Percentiles rank a stretch among this genome's conserved stretches.
These are phyloP conservation scores for Crithidia sp. DNA, from an alignment of 208 protist species.

Conservation along the genomic window DNA sequence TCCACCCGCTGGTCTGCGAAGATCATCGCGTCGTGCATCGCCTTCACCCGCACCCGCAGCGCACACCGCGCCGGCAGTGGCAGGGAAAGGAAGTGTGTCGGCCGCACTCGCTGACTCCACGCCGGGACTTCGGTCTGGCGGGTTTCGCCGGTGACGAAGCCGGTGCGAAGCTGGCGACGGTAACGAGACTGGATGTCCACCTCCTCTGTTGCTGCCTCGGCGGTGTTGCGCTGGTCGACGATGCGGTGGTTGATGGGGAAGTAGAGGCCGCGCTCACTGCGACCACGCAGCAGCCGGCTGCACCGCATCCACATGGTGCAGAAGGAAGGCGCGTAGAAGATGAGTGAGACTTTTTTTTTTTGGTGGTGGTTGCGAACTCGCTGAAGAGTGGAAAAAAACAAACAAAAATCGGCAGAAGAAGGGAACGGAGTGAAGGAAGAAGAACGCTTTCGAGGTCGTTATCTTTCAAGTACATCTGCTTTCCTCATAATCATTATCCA, in stretches of 20 bases:
- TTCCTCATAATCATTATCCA: too few relatives aligned
- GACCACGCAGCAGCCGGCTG: conserved; percentile 31
- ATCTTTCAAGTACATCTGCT: too few relatives aligned
- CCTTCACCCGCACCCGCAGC: conserved; percentile 61
- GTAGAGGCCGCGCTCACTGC: conserved; percentile 75
- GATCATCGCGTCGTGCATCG: conserved; percentile 74
- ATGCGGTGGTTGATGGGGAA: conserved; percentile 91
- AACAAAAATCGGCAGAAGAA: too few relatives aligned
- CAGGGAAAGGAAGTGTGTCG: conserved; percentile 87
- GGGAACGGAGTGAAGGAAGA: too few relatives aligned
- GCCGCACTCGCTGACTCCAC: conserved; percentile 61
- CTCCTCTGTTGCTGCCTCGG: conserved; percentile 44
- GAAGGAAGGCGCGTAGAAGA: too few relatives aligned
- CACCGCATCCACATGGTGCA: conserved; percentile 42
- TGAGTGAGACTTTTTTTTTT: not conserved
- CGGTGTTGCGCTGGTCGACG: conserved; percentile 66
- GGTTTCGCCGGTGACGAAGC: conserved; percentile 79
- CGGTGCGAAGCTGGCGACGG: conserved; percentile 76
- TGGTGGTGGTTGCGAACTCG: not conserved
- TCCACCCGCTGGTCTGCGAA: conserved; percentile 64
- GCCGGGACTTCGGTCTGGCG: conserved; percentile 69
- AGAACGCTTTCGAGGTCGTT: too few relatives aligned
- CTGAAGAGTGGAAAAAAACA: too few relatives aligned
- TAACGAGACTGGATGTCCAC: conserved; percentile 80
- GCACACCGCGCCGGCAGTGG: conserved; percentile 67